phyloP scores from a whole-genome alignment of 2,329 filamentous ascomycete genomes.

The Lecanicillium sp. region DNA sequence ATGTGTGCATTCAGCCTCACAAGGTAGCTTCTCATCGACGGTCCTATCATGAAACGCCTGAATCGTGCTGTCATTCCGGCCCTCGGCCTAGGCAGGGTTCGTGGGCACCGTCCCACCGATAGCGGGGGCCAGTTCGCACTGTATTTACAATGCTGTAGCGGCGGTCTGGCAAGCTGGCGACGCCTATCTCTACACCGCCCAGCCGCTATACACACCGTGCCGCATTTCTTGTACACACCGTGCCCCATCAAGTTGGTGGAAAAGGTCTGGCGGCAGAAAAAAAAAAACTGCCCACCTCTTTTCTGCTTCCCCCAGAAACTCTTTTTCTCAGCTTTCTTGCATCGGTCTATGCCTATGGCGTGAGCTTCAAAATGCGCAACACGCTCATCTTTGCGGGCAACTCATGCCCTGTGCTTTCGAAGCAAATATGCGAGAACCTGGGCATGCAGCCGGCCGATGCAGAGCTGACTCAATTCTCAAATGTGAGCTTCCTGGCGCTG shows the following conservation, averaged over 20 bases:
- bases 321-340: slow-evolving; percentile 21
- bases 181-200: too few relatives aligned
- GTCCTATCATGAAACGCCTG: background rate
- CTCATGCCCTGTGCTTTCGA: slow-evolving; percentile 58
- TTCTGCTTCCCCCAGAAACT: slow-evolving; percentile 17
- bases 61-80: background rate
- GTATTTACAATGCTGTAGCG: background rate
- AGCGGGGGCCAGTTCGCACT: slow-evolving; percentile 8
- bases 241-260: slow-evolving; percentile 1
- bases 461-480: slow-evolving; percentile 64
- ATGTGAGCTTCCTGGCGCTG: slow-evolving; percentile 53
- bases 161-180: background rate
- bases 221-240: slow-evolving; percentile 1
- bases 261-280: slow-evolving; percentile 1
- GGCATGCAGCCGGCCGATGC: slow-evolving; percentile 59
- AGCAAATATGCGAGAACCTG: slow-evolving; percentile 62
- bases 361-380: slow-evolving; percentile 49
- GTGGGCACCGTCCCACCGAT: slow-evolving; percentile 6
- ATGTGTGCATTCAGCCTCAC: too few relatives aligned
- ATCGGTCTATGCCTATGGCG: slow-evolving; percentile 19
- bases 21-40: too few relatives aligned
- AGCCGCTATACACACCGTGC: too few relatives aligned
- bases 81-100: slow-evolving; percentile 1
- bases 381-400: slow-evolving; percentile 63
- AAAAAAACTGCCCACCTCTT: slow-evolving; percentile 9